Evolutionary conservation across 805 yeast species (phyloP).

Genomic region (Nadsonia fulvescens): DNA sequence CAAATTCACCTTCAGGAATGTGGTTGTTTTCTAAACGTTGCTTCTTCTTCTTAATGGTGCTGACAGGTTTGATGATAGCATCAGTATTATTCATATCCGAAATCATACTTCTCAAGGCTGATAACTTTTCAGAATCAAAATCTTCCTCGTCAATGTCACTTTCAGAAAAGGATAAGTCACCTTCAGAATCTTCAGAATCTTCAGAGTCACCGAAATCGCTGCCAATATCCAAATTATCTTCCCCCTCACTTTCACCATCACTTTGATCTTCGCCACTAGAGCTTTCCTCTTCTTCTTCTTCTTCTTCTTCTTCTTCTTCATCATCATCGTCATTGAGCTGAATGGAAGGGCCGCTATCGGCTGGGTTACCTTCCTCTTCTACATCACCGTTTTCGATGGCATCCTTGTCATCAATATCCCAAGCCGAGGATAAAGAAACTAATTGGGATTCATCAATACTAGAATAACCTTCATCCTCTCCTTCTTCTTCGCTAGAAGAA

Average conservation of each 20-base stretch:
- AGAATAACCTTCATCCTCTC: conserved; percentile 44
- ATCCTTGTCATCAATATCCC: conserved; percentile 56
- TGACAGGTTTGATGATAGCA: conserved; percentile 20
- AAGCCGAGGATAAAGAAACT: conserved; percentile 65
- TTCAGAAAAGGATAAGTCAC: conserved; percentile 7
- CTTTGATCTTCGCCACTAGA: conserved; percentile 4
- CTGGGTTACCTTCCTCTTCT: conserved; percentile 1
- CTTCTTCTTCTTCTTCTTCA: conserved; percentile 10
- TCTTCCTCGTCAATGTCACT: conserved; percentile 10
- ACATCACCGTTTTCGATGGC: conserved; percentile 9
- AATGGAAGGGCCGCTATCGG: conserved; percentile 1
- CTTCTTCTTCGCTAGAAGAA: conserved; percentile 32
- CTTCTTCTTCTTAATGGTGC: conserved; percentile 22
- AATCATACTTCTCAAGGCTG: conserved; percentile 21
- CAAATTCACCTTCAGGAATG: conserved; percentile 49
- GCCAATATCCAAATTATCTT: conserved; percentile 6
- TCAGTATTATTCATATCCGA: conserved; percentile 13
- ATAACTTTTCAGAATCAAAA: conserved; percentile 27
- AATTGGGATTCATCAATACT: conserved; percentile 64
- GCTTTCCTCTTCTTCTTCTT: conserved; percentile 8
- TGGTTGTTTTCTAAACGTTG: conserved; percentile 33
- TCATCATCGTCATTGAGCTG: conserved; percentile 8
- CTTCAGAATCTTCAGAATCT: conserved; percentile 10
- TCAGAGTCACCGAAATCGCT: conserved; percentile 11
- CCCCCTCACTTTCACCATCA: conserved; percentile 9